phyloP scores from a whole-genome alignment of 176 grass and related monocot species.

The Hordeum vulgare region DNA sequence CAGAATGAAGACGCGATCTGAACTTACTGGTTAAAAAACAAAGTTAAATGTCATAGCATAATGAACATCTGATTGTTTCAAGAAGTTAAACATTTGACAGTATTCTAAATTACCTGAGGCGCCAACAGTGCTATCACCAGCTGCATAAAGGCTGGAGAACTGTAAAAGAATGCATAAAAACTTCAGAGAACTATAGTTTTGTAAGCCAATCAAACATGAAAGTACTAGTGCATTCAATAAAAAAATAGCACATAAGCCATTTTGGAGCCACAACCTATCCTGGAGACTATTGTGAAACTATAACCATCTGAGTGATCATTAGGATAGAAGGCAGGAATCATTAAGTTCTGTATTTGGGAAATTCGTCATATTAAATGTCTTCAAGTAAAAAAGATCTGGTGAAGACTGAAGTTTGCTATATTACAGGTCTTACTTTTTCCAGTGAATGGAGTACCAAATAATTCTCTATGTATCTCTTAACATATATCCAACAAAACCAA shows the following conservation, averaged over 20 bases:
- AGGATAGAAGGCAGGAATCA: background rate
- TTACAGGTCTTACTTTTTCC: background rate
- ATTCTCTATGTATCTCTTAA: background rate
- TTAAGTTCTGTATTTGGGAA: background rate
- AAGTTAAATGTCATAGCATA: background rate
- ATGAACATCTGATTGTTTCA: background rate
- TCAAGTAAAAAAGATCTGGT: background rate
- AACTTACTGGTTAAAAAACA: background rate
- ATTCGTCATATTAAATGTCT: background rate
- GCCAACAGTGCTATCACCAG: conserved; percentile 48
- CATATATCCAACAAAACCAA: background rate
- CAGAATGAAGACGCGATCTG: background rate
- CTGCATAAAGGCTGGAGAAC: conserved; percentile 77
- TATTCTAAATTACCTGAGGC: conserved; percentile 51
- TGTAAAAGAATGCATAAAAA: conserved; percentile 38
- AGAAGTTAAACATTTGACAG: background rate
- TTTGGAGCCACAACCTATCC: background rate
- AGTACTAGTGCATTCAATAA: background rate
- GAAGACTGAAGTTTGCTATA: background rate
- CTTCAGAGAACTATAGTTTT: conserved; percentile 9
- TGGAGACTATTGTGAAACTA: background rate
- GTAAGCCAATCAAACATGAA: conserved; percentile 20
- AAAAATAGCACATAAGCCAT: background rate
- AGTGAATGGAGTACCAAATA: background rate
- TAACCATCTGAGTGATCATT: background rate